Conservation (phyloP, 345 rosid genomes). For the Odontarrhena argentea region DNA sequence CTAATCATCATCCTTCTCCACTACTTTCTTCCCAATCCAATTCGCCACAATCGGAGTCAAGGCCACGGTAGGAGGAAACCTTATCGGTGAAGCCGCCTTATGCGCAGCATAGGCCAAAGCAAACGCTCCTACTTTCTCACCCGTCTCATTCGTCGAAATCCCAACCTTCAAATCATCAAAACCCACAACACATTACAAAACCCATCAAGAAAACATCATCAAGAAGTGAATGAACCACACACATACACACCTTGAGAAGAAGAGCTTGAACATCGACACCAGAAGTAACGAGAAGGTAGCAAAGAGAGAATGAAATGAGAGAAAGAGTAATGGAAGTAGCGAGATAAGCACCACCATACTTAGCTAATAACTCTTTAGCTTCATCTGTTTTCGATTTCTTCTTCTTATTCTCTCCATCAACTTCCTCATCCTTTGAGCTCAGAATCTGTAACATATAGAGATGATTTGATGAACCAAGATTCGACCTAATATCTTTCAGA, state of each 20-base stretch:
- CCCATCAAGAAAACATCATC: conserved; percentile 1
- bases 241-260: conserved; percentile 56
- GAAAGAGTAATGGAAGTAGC: conserved; percentile 94
- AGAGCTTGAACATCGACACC: conserved; percentile 81
- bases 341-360: conserved; percentile 94
- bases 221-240: background rate
- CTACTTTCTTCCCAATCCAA: conserved; percentile 89
- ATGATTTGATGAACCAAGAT: background rate
- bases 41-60: conserved; percentile 85
- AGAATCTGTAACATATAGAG: conserved; percentile 50
- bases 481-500: too few species aligned
- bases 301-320: conserved; percentile 72
- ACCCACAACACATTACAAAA: background rate
- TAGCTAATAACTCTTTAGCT: conserved; percentile 77
- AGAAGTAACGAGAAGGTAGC: conserved; percentile 65
- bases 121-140: conserved; percentile 85
- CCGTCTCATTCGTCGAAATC: conserved; percentile 63
- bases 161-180: conserved; percentile 57
- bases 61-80: conserved; percentile 92
- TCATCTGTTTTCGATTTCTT: conserved; percentile 73
- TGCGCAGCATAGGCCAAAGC: conserved; percentile 93
- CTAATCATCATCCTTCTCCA: conserved; percentile 41
- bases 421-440: conserved; percentile 64
- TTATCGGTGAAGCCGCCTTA: conserved; percentile 92
- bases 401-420: conserved; percentile 51